Evolutionary conservation across 192 early-diverging fungal species (phyloP).

Genomic region (Entophlyctis luteolus): DNA sequence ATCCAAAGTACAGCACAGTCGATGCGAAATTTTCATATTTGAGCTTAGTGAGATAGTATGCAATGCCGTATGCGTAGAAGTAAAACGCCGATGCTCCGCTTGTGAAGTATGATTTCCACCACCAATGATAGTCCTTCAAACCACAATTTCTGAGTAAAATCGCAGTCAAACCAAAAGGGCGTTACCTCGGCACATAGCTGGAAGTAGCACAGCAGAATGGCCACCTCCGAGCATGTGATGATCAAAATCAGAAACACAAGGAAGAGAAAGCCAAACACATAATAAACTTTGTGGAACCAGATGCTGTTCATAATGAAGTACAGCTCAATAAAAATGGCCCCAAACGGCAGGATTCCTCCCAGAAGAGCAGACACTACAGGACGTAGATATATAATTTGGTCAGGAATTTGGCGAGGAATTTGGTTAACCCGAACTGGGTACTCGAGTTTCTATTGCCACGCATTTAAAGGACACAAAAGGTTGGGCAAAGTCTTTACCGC

Average conservation of each 20-base stretch:
- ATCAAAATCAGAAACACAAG: conserved; percentile 55
- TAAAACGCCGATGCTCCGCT: conserved; percentile 71
- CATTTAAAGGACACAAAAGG: not conserved
- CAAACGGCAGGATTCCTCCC: conserved; percentile 67
- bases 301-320: conserved; percentile 59
- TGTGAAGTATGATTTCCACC: conserved; percentile 87
- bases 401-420: conserved; percentile 88
- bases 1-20: conserved; percentile 71
- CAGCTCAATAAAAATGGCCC: conserved; percentile 63
- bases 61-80: conserved; percentile 74
- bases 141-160: not conserved
- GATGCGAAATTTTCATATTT: conserved; percentile 54
- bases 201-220: conserved; percentile 59
- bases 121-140: conserved; percentile 50
- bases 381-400: conserved; percentile 64
- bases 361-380: conserved; percentile 56
- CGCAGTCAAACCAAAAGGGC: not conserved
- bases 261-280: conserved; percentile 58
- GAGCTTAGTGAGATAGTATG: conserved; percentile 68
- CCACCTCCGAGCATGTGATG: conserved; percentile 53
- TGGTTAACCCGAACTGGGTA: conserved; percentile 86
- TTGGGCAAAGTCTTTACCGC: conserved; percentile 32
- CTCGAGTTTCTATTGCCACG: conserved; percentile 51
- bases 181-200: conserved; percentile 56
- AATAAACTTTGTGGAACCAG: conserved; percentile 55